Base-by-base conservation (phyloP, 768 basidiomycete species). In the Boletus sp. region DNA sequence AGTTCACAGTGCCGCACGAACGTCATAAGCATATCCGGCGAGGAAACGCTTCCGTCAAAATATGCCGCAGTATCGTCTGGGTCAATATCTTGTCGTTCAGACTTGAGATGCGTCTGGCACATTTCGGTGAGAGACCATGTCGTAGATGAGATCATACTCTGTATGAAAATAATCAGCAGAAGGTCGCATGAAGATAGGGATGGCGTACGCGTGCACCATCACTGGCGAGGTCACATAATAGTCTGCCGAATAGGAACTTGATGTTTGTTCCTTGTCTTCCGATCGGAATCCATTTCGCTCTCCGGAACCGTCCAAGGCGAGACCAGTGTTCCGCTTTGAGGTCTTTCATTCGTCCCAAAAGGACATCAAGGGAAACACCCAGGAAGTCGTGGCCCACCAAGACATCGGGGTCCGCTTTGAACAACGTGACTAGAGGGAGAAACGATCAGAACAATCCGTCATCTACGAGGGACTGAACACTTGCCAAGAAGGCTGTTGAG, bases 111-210 rank as follows among this genome's bases (percentile, higher is more conserved):
- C 1, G 93, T 90, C 59, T 80, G 83, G 75, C 92, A 94, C 94
- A 99, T 98, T 73, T 99, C 97, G 9, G 92, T 93, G 52, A 98
- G 76, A 3, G 95, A 96, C 97, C 97, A 99, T 1, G 97, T 98
- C 5, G 94, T 98, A 4, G 97, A 98, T 1, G 87, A 76, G 69
- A 99, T 98, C 93, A 98, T 96, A 20, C 90, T 87, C 94, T 96
- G 65, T 18, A 10, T 7, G 1, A 11, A 56, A 8, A 6, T 1
- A 4, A 60, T 61, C 9, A 50, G 12, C 14, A 39, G n/a, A 46
- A 10, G 15, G 2, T 12, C 4, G 3, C 12, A 20, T n/a, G 5
- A n/a, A 7, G n/a, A 50, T 5, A 35, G 14, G 2, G 44, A 44
- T 18, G 1, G 54, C 80, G 1, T 63, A 92, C 94, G 79, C 94